phyloP scores from a whole-genome alignment of 176 grass and related monocot species.

The Hyparrhenia diplandra region DNA sequence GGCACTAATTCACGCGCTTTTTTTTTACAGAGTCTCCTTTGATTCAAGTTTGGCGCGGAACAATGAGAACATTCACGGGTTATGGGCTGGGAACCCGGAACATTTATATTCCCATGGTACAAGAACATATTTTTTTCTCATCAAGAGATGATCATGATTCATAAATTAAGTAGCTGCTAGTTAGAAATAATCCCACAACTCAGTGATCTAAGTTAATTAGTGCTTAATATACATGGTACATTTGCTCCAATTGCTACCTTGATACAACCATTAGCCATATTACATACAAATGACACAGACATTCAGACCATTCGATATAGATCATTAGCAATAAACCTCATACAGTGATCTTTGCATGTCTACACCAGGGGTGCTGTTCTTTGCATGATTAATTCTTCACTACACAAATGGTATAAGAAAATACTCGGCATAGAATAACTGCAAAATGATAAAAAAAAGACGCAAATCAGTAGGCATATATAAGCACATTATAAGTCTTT shows the following conservation, averaged over 20 bases:
- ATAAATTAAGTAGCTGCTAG: too few species aligned
- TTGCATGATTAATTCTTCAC: slow-evolving; percentile 13
- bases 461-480: background rate
- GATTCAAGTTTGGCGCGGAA: too few species aligned
- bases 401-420: slow-evolving; percentile 79
- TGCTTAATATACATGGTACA: background rate
- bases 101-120: too few species aligned
- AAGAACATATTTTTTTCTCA: too few species aligned
- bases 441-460: slow-evolving; percentile 24
- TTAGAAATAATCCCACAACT: too few species aligned
- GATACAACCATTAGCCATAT: background rate
- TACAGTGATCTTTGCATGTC: background rate
- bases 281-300: background rate
- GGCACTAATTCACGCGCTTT: too few species aligned
- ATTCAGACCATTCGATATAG: background rate
- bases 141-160: too few species aligned
- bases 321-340: background rate
- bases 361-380: background rate
- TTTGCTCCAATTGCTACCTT: background rate
- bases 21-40: too few species aligned
- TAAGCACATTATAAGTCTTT: background rate
- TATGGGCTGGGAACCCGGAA: too few species aligned
- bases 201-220: background rate
- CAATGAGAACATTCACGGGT: too few species aligned
- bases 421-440: slow-evolving; percentile 83